Evolutionary conservation across 169 alveolate species (phyloP).

Genomic region (Plasmodium coatneyi): DNA sequence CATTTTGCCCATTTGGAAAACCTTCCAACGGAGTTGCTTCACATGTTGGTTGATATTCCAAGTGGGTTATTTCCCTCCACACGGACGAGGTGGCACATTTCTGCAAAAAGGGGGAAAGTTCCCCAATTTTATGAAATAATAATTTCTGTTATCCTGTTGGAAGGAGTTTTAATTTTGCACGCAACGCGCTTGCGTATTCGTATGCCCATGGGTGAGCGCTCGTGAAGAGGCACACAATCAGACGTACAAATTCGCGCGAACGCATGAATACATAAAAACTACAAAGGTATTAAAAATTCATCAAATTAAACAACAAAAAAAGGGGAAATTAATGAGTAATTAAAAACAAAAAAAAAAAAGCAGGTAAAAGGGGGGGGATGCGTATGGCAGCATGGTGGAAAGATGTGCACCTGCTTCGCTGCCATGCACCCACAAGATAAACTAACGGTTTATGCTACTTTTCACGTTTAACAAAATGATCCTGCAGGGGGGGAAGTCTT

Average conservation of each 20-base stretch:
- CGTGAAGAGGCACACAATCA: background rate
- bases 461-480: background rate
- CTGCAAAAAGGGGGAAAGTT: background rate
- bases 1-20: background rate
- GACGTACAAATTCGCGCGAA: background rate
- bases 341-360: background rate
- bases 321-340: background rate
- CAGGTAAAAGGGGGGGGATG: background rate
- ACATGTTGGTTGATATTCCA: background rate
- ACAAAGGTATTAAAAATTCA: slow-evolving; percentile 23
- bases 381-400: background rate
- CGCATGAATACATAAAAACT: slow-evolving; percentile 17
- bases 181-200: background rate
- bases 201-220: background rate
- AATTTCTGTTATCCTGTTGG: background rate
- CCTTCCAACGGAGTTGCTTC: background rate
- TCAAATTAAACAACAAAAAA: slow-evolving; percentile 29
- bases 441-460: background rate
- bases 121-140: background rate
- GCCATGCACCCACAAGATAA: background rate
- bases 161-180: background rate
- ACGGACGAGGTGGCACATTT: background rate
- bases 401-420: background rate
- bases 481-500: no score
- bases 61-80: background rate